Percentiles rank a stretch among this genome's conserved stretches.
Conservation (phyloP, 164 flowering plant species). For the Tetracentron sinense region DNA sequence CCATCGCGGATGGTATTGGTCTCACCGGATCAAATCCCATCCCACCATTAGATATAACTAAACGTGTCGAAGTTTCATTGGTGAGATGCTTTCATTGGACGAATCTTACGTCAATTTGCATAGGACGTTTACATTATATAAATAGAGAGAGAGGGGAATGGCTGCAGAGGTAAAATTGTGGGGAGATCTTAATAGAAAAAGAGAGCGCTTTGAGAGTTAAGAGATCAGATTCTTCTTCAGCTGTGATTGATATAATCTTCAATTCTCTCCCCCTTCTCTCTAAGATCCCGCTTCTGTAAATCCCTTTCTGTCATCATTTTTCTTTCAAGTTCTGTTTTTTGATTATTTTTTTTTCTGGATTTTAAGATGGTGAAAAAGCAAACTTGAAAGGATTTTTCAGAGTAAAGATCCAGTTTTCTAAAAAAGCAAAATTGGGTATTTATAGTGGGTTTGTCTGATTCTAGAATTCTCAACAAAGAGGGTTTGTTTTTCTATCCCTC, state of each 20-base stretch:
- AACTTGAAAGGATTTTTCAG: slow-evolving; percentile 58
- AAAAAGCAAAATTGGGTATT: background rate
- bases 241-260: slow-evolving; percentile 14
- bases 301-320: slow-evolving; percentile 76
- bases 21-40: too few species aligned
- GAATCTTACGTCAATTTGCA: too few species aligned
- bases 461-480: slow-evolving; percentile 36
- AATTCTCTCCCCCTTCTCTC: slow-evolving; percentile 14
- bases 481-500: slow-evolving; percentile 63
- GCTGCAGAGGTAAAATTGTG: too few species aligned
- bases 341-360: slow-evolving; percentile 33
- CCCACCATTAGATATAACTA: too few species aligned
- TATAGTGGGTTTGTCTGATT: slow-evolving; percentile 3
- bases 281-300: slow-evolving; percentile 54
- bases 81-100: too few species aligned
- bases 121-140: too few species aligned
- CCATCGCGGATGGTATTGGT: too few species aligned
- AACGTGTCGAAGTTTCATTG: too few species aligned
- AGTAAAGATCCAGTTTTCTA: slow-evolving; percentile 51
- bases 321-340: slow-evolving; percentile 32
- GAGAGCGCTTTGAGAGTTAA: background rate
- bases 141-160: too few species aligned
- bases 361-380: slow-evolving; percentile 28
- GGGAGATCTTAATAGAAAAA: too few species aligned
- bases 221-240: background rate